These are phyloP conservation scores for Pterocarpus santalinus DNA, from an alignment of 306 rosid genomes.

Conservation along the genomic window DNA sequence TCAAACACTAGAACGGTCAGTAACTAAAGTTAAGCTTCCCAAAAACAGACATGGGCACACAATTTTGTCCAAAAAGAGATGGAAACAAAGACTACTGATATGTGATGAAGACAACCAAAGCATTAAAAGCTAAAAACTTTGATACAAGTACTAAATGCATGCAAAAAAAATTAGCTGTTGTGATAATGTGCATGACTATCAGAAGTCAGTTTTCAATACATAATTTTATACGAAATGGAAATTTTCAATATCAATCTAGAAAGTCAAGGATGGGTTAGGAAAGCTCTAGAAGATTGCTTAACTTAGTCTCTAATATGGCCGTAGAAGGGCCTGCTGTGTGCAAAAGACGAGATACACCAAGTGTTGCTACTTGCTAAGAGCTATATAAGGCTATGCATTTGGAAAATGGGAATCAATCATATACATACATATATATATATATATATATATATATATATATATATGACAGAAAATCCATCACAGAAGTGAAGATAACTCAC, in stretches of 20 bases:
- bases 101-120: neutral
- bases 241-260: neutral
- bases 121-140: constrained; percentile 3
- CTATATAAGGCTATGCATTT: constrained; percentile 5
- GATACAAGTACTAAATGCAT: constrained; percentile 1
- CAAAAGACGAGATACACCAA: neutral
- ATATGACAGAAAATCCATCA: neutral
- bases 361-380: neutral
- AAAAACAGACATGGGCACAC: neutral
- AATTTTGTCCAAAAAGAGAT: constrained; percentile 1
- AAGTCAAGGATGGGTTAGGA: too few relatives aligned
- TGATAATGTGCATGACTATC: neutral
- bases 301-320: neutral
- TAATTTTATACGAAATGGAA: neutral
- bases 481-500: constrained; percentile 56
- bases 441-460: too few relatives aligned
- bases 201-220: neutral
- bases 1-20: constrained; percentile 51
- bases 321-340: neutral
- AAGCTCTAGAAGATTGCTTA: neutral
- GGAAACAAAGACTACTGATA: neutral
- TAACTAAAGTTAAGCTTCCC: constrained; percentile 21
- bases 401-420: neutral
- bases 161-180: neutral
- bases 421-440: too few relatives aligned